Conservation (phyloP, 495 filamentous ascomycete species). For the Ascodesmis nigricans region DNA sequence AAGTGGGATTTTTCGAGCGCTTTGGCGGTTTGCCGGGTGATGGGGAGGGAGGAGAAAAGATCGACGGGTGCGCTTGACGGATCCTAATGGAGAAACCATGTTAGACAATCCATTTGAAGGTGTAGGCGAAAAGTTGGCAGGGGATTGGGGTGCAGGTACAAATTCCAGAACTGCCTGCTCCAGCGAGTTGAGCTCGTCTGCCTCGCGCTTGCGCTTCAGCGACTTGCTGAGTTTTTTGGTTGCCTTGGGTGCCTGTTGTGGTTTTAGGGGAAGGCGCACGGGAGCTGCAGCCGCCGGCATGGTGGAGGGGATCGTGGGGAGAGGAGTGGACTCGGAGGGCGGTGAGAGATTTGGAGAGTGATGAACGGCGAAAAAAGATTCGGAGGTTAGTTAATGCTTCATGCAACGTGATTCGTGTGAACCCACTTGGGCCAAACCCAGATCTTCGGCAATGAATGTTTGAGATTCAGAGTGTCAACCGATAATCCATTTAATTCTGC, state of each 20-base stretch:
- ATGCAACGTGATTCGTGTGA: no score
- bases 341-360: no score
- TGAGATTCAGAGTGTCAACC: no score
- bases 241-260: slow-evolving; percentile 10
- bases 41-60: slow-evolving; percentile 57
- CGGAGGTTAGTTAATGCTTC: no score
- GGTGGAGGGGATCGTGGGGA: background rate
- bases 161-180: slow-evolving; percentile 28
- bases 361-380: no score
- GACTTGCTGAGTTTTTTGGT: slow-evolving; percentile 20
- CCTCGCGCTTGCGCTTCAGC: slow-evolving; percentile 43
- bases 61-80: slow-evolving; percentile 25
- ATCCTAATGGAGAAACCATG: slow-evolving; percentile 25
- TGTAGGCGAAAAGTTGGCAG: slow-evolving; percentile 5
- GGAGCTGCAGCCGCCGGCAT: background rate
- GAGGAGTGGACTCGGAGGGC: no score
- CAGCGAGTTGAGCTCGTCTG: slow-evolving; percentile 37
- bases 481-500: no score
- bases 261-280: slow-evolving; percentile 2
- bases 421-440: no score
- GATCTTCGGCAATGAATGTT: no score
- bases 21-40: slow-evolving; percentile 59
- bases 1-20: slow-evolving; percentile 78
- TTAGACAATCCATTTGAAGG: no score
- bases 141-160: slow-evolving; percentile 18